A percentile compares a stretch with the other conserved stretches of the same genome.
phyloP scores from a whole-genome alignment of 371 early-diverging fungal species.

The Nematocida sp. region DNA sequence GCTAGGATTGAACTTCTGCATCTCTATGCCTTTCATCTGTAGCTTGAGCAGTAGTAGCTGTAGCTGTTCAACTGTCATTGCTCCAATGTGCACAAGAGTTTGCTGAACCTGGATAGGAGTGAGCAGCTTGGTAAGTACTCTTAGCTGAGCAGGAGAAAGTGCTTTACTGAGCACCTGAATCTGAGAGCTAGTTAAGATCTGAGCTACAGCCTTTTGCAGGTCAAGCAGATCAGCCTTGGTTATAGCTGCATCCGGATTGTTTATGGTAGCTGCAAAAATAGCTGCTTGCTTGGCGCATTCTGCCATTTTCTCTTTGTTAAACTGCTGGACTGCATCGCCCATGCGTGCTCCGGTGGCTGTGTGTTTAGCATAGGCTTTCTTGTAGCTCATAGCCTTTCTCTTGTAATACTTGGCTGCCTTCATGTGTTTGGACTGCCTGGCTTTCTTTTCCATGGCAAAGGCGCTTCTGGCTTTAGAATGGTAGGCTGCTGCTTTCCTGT shows the following conservation, averaged over 20 bases:
- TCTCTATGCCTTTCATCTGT: constrained; percentile 37
- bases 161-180: constrained; percentile 41
- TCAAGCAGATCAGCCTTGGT: not conserved
- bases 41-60: constrained; percentile 14
- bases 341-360: not conserved
- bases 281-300: constrained; percentile 33
- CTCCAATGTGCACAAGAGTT: constrained; percentile 42
- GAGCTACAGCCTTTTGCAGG: constrained; percentile 30
- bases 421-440: not conserved
- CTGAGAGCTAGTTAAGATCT: constrained; percentile 46
- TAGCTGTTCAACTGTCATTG: constrained; percentile 16
- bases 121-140: constrained; percentile 24
- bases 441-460: constrained; percentile 16
- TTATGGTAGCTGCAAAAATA: constrained; percentile 3
- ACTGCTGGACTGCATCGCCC: not conserved
- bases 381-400: not conserved
- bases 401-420: constrained; percentile 25
- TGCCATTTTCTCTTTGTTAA: constrained; percentile 1
- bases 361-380: not conserved
- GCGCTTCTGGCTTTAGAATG: not conserved
- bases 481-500: constrained; percentile 17
- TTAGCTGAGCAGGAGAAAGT: constrained; percentile 20
- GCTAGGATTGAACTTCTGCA: not conserved
- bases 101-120: constrained; percentile 49
- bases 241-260: not conserved